Conservation (phyloP, 208 protist genomes). For the Vickermania ingenoplastis region DNA sequence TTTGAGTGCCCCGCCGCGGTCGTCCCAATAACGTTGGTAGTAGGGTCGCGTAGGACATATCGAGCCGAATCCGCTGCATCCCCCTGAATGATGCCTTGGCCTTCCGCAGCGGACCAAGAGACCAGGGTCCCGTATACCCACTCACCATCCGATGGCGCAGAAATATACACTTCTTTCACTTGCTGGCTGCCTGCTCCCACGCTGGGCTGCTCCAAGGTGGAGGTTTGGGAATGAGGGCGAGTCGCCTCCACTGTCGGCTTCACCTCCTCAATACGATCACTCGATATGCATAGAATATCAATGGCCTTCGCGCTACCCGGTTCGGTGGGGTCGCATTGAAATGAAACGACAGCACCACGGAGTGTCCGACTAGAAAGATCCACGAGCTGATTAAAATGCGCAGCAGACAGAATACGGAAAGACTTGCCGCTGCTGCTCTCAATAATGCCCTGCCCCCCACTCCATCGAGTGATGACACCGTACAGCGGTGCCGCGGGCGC, state of each 20-base stretch:
- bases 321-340: conserved; percentile 28
- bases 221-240: not conserved
- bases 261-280: conserved; percentile 21
- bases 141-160: conserved; percentile 22
- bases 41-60: conserved; percentile 75
- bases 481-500: conserved; percentile 35
- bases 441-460: conserved; percentile 73
- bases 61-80: conserved; percentile 29
- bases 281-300: conserved; percentile 55
- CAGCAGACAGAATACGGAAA: conserved; percentile 66
- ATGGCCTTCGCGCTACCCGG: conserved; percentile 48
- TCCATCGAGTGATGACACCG: conserved; percentile 86
- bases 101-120: conserved; percentile 61
- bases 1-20: conserved; percentile 33
- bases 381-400: conserved; percentile 71
- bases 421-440: conserved; percentile 55
- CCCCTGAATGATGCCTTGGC: conserved; percentile 77
- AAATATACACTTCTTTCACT: conserved; percentile 5
- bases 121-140: conserved; percentile 61
- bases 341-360: conserved; percentile 77
- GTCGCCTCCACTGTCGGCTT: conserved; percentile 33
- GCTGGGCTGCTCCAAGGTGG: not conserved
- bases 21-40: conserved; percentile 50
- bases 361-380: conserved; percentile 38
- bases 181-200: not conserved